phyloP scores from a whole-genome alignment of 2,329 filamentous ascomycete genomes.

The Shiraia sp. region DNA sequence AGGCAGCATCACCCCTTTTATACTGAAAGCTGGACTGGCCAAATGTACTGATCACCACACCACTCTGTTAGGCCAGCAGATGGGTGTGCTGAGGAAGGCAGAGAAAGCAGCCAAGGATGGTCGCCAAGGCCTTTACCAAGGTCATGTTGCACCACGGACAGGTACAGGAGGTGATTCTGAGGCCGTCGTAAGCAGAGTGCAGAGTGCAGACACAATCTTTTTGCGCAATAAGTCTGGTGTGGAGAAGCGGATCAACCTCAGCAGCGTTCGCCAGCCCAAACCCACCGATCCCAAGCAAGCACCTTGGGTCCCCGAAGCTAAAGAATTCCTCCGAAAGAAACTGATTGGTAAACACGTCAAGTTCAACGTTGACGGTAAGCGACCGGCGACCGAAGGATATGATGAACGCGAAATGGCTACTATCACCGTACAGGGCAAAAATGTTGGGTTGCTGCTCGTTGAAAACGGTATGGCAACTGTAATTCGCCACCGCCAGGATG shows the following conservation, averaged over 20 bases:
- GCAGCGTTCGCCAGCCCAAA: conserved; percentile 92
- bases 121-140: conserved; percentile 79
- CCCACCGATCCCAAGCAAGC: conserved; percentile 82
- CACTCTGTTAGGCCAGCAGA: conserved; percentile 84
- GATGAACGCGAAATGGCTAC: conserved; percentile 95
- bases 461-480: conserved; percentile 93
- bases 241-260: conserved; percentile 90
- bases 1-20: conserved; percentile 89
- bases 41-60: conserved; percentile 96
- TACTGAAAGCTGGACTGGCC: conserved; percentile 86
- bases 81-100: conserved; percentile 81
- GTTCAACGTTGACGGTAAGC: conserved; percentile 85
- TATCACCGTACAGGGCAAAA: conserved; percentile 80
- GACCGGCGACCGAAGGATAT: conserved; percentile 85
- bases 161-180: conserved; percentile 68
- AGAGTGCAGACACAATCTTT: conserved; percentile 87
- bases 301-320: conserved; percentile 88
- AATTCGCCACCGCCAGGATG: conserved; percentile 91
- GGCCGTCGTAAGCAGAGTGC: conserved; percentile 80
- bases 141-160: conserved; percentile 70
- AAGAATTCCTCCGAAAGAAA: conserved; percentile 92
- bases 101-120: conserved; percentile 82
- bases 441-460: conserved; percentile 82
- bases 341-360: conserved; percentile 95
- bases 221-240: conserved; percentile 80